These are phyloP conservation scores for Penicillium nucicola DNA, from an alignment of 495 filamentous ascomycete species.

Conservation along the genomic window DNA sequence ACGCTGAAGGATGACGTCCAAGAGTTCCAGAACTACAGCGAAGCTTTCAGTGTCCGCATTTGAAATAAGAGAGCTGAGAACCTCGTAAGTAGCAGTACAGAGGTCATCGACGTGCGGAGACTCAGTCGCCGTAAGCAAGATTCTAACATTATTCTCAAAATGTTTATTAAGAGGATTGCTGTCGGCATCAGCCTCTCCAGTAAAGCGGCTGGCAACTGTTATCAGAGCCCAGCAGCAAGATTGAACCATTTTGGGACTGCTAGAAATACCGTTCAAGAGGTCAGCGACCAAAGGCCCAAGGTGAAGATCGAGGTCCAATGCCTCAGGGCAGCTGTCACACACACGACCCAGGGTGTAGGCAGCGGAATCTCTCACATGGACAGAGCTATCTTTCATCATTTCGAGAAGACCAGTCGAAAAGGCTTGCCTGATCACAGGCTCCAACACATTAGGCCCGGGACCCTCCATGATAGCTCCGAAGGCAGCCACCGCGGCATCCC, in stretches of 20 bases:
- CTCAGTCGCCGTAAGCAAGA: slow-evolving; percentile 81
- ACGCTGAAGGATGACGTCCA: slow-evolving; percentile 79
- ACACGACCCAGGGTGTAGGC: slow-evolving; percentile 95
- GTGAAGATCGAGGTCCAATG: slow-evolving; percentile 80
- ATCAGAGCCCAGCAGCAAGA: slow-evolving; percentile 99
- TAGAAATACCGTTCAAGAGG: slow-evolving; percentile 83
- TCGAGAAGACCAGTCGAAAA: slow-evolving; percentile 74
- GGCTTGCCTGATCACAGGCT: slow-evolving; percentile 91
- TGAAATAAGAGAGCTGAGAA: slow-evolving; percentile 87
- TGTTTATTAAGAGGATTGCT: slow-evolving; percentile 85
- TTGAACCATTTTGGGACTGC: slow-evolving; percentile 92
- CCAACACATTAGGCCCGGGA: slow-evolving; percentile 81
- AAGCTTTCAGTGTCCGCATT: slow-evolving; percentile 86
- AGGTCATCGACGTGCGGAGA: slow-evolving; percentile 81
- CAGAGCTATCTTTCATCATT: slow-evolving; percentile 91
- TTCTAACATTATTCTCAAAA: slow-evolving; percentile 87
- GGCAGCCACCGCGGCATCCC: slow-evolving; percentile 93
- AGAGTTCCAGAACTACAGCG: slow-evolving; percentile 73
- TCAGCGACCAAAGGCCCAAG: slow-evolving; percentile 78
- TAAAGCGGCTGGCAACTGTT: slow-evolving; percentile 95
- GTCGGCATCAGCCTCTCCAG: slow-evolving; percentile 70
- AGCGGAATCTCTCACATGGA: slow-evolving; percentile 94
- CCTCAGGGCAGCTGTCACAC: slow-evolving; percentile 82
- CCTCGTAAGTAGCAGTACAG: slow-evolving; percentile 96
- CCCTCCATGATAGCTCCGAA: slow-evolving; percentile 99